These are phyloP conservation scores for Chytridium lagenaria DNA, from an alignment of 371 early-diverging fungal species.

Conservation along the genomic window DNA sequence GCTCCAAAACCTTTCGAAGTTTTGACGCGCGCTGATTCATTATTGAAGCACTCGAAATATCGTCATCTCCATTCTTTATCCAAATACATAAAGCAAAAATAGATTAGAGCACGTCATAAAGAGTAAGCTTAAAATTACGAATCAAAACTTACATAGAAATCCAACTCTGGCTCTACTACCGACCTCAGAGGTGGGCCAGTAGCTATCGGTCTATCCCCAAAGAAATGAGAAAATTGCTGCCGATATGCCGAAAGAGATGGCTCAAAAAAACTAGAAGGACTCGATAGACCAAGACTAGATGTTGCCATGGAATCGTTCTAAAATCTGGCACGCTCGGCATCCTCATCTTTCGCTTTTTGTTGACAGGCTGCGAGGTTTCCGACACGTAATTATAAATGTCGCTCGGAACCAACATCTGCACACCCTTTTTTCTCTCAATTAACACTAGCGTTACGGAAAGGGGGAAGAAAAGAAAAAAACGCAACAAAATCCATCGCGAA, in stretches of 20 bases:
- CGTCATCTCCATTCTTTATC: slow-evolving; percentile 10
- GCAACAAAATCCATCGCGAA: too few relatives aligned
- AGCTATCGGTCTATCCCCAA: not conserved
- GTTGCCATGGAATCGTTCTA: too few relatives aligned
- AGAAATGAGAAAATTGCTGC: not conserved
- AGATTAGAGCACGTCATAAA: too few relatives aligned
- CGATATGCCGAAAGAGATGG: not conserved
- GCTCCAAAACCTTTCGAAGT: slow-evolving; percentile 9
- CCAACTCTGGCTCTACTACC: too few relatives aligned
- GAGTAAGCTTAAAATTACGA: not conserved
- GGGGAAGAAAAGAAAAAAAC: too few relatives aligned
- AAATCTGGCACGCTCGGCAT: too few relatives aligned
- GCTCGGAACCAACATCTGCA: slow-evolving; percentile 1
- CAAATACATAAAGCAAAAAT: not conserved
- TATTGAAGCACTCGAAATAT: not conserved
- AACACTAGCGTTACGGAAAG: too few relatives aligned
- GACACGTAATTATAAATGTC: not conserved
- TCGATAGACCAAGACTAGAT: too few relatives aligned
- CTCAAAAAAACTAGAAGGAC: not conserved
- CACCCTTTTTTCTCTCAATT: not conserved
- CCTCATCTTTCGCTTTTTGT: not conserved
- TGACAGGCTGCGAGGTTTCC: not conserved
- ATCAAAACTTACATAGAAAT: not conserved
- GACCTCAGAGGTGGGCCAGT: not conserved
- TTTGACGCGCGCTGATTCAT: not conserved